phyloP scores from a whole-genome alignment of 768 basidiomycete genomes.

The Strobilomyces confusus region DNA sequence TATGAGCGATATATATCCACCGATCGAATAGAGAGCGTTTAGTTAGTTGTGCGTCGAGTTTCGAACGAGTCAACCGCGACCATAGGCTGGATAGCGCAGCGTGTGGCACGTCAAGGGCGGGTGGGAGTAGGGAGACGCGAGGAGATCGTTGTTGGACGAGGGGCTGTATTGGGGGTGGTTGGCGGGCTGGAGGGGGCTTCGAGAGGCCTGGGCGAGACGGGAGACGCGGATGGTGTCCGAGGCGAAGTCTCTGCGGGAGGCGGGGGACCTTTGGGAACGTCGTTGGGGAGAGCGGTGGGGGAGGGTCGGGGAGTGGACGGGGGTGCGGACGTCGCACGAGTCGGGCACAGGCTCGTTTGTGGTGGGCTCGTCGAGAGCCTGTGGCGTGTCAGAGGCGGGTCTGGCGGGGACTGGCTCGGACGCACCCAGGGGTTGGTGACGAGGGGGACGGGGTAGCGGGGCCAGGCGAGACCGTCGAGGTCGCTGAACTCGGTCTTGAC shows the following conservation, averaged over 20 bases:
- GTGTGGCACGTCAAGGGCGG: constrained; percentile 12
- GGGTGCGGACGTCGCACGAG: constrained; percentile 4
- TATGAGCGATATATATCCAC: constrained; percentile 16
- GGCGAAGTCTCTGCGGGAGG: constrained; percentile 30
- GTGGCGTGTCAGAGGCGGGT: background rate
- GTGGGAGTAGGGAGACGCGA: background rate
- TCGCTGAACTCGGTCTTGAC: constrained; percentile 63
- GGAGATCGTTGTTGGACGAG: constrained; percentile 13
- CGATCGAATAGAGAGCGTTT: constrained; percentile 14
- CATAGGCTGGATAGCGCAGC: constrained; percentile 9
- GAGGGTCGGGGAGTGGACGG: constrained; percentile 7
- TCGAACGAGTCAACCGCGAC: constrained; percentile 6
- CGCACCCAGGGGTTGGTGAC: constrained; percentile 27
- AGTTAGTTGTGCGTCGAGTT: constrained; percentile 12
- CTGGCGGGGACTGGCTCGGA: background rate
- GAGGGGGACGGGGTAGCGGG: constrained; percentile 33
- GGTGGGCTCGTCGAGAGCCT: constrained; percentile 29
- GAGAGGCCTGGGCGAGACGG: constrained; percentile 14
- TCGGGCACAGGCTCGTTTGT: constrained; percentile 23
- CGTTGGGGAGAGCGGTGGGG: background rate
- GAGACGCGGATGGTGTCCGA: constrained; percentile 40
- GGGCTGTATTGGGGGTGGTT: constrained; percentile 15
- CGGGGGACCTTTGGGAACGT: background rate
- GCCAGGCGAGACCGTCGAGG: constrained; percentile 56
- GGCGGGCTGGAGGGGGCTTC: constrained; percentile 25